Evolutionary conservation across 1,284 basidiomycete genomes (phyloP), one percentile per base, ranked within the genome.

Genomic region (Cutaneotrichosporon daszewskae): DNA sequence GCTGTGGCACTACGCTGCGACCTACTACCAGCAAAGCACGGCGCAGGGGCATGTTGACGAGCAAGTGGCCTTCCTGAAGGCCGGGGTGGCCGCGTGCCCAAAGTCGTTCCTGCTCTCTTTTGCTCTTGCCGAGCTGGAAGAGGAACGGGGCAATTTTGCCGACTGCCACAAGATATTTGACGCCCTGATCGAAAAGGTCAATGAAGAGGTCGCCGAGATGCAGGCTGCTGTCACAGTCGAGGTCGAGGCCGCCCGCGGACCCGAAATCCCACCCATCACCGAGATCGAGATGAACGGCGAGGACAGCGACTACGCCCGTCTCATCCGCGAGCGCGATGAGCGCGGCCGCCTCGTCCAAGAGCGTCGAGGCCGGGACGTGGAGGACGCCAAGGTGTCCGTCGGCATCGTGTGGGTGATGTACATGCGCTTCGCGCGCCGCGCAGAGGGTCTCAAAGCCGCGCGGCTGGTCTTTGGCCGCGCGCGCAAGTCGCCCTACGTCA

Each of bases 1-100:
- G 67, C 83, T 97, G 37, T 96, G 91, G 92, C 92, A 87, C 67
- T 87, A 94, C 79, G 87, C 89, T 2, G 88, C 86, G 55, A 79
- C 76, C 16, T 94, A 87, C 80, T 83, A 83, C 32, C 74, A 77
- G 43, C n/a, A n/a, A n/a, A n/a, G n/a, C n/a, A n/a, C n/a, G n/a
- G 78, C 77, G 33, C 73, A 82, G n/a, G 83, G 83, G 39, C 85
- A 85, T 64, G 72, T 76, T 6, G 90, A 95, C 10, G 90, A 97
- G 55, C 88, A 87, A 0, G 61, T 83, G 12, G 76, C 78, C n/a
- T 80, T 88, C 43, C 76, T 96, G 43, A 85, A 85, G 66, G 77
- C 83, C 3, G 94, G 92, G 3, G 79, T 92, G 46, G 82, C 89
- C 51, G 91, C 91, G 10, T 95, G 91, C 66, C 84, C 90, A 0